Conservation (phyloP, 441 rosid species). For the Erodium trifolium region DNA sequence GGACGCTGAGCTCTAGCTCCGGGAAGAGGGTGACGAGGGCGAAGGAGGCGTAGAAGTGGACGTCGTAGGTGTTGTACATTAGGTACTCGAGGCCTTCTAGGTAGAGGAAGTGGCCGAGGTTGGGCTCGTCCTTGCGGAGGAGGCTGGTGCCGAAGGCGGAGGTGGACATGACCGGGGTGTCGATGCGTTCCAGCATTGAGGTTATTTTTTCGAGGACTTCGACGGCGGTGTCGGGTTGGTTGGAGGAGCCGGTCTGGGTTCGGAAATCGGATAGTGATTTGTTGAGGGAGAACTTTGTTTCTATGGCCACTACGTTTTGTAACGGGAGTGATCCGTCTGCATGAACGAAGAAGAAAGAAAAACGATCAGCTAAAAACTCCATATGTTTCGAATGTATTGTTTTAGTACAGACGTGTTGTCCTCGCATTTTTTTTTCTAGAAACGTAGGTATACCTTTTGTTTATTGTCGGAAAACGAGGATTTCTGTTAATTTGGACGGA, state of each 20-base stretch:
- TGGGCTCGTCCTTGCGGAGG: conserved; percentile 11
- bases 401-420: too few relatives aligned
- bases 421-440: too few relatives aligned
- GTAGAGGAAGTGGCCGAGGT: conserved; percentile 22
- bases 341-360: neutral
- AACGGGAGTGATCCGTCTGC: neutral
- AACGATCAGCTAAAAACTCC: too few relatives aligned
- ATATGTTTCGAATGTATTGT: too few relatives aligned
- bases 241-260: neutral
- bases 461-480: too few relatives aligned
- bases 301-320: neutral
- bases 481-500: too few relatives aligned
- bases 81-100: conserved; percentile 25
- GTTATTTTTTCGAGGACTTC: neutral
- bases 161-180: neutral
- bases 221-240: neutral
- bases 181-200: neutral
- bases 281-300: neutral
- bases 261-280: neutral
- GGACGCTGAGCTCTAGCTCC: conserved; percentile 23
- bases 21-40: conserved; percentile 25
- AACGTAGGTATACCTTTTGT: too few relatives aligned
- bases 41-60: too few relatives aligned
- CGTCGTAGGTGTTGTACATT: conserved; percentile 14
- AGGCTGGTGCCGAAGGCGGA: neutral